Conservation (phyloP, 1,139 yeast genomes). For the Arxiozyma slooffiae region DNA sequence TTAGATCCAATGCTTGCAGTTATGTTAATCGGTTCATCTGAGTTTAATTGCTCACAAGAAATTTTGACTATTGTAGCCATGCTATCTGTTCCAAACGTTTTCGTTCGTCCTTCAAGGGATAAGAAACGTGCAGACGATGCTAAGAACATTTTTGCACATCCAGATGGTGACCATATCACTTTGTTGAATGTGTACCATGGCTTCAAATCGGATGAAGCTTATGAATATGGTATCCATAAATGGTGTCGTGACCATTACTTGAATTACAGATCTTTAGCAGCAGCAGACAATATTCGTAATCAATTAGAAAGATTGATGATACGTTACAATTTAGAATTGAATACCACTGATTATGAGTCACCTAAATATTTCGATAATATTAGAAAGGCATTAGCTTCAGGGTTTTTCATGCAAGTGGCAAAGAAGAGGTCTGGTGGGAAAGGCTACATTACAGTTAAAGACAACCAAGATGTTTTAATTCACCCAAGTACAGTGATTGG, state of each 20-base stretch:
- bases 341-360: constrained; percentile 61
- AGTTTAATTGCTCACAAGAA: constrained; percentile 79
- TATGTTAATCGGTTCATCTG: constrained; percentile 79
- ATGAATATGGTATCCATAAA: constrained; percentile 46
- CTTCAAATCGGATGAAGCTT: constrained; percentile 64
- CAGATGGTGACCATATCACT: constrained; percentile 92
- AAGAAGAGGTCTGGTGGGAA: constrained; percentile 67
- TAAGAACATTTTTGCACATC: constrained; percentile 79
- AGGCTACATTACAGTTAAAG: constrained; percentile 82
- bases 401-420: constrained; percentile 97
- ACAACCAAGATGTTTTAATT: constrained; percentile 86
- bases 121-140: constrained; percentile 88
- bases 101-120: constrained; percentile 84
- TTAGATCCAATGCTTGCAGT: constrained; percentile 93
- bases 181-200: constrained; percentile 81
- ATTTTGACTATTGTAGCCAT: constrained; percentile 80
- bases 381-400: constrained; percentile 80
- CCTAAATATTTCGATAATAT: constrained; percentile 62
- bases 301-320: constrained; percentile 82
- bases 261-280: constrained; percentile 68
- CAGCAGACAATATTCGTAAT: constrained; percentile 76
- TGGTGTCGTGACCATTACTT: constrained; percentile 93
- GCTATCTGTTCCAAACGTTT: constrained; percentile 88
- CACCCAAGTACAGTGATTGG: constrained; percentile 90
- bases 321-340: constrained; percentile 61